These are phyloP conservation scores for Cladorrhinum sp. DNA, from an alignment of 2,329 filamentous ascomycete species.

Conservation along the genomic window DNA sequence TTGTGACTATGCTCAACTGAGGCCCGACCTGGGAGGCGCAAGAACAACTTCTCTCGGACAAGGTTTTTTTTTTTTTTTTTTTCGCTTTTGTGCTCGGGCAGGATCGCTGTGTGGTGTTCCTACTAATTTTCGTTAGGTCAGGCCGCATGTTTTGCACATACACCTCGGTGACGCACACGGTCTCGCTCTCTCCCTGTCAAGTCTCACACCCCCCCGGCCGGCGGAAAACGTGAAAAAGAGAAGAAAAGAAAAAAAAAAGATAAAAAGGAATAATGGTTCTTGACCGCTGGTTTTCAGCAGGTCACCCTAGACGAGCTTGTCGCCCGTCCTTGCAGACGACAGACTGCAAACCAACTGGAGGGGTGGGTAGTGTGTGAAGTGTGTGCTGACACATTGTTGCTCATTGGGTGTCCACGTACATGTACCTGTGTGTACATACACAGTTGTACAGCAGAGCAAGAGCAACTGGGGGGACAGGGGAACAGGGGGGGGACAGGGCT, in stretches of 20 bases:
- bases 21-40: slow-evolving; percentile 13
- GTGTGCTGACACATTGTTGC: neutral
- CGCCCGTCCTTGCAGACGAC: too few relatives aligned
- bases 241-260: neutral
- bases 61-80: too few relatives aligned
- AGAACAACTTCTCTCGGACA: neutral
- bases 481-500: slow-evolving; percentile 11
- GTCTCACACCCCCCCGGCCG: neutral
- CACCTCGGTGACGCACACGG: slow-evolving; percentile 10
- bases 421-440: too few relatives aligned
- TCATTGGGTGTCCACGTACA: slow-evolving; percentile 3
- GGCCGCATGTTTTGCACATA: slow-evolving; percentile 5
- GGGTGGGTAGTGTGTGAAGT: slow-evolving; percentile 5
- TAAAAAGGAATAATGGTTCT: neutral
- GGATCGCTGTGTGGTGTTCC: slow-evolving; percentile 7
- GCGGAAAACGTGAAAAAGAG: neutral
- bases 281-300: slow-evolving; percentile 19
- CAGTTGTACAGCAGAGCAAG: neutral
- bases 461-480: too few relatives aligned
- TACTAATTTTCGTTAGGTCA: slow-evolving; percentile 7
- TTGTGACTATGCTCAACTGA: neutral
- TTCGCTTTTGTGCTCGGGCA: neutral
- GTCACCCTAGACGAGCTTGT: too few relatives aligned
- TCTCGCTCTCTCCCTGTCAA: neutral
- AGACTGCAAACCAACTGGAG: slow-evolving; percentile 15